These are phyloP conservation scores for Aspergillus sclerotiicarbonarius DNA, from an alignment of 495 filamentous ascomycete genomes.

Conservation along the genomic window DNA sequence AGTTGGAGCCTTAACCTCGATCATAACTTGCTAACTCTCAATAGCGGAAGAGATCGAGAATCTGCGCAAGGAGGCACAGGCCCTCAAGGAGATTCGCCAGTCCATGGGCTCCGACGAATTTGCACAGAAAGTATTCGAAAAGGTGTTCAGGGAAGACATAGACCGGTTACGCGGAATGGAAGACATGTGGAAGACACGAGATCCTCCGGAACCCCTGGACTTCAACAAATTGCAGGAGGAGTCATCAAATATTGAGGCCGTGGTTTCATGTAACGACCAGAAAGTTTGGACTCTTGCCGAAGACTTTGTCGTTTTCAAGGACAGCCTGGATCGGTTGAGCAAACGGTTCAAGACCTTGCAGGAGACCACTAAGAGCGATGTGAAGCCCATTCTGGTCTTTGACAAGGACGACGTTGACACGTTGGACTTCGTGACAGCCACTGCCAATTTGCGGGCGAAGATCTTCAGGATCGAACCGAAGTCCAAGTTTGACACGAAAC, in stretches of 20 bases:
- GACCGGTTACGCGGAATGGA: constrained; percentile 81
- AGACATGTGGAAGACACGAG: constrained; percentile 91
- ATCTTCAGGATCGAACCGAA: constrained; percentile 83
- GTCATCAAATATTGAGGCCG: constrained; percentile 47
- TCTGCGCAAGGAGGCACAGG: constrained; percentile 75
- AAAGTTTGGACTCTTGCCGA: constrained; percentile 77
- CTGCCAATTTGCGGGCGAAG: constrained; percentile 80
- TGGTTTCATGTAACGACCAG: constrained; percentile 65
- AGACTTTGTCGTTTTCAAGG: constrained; percentile 81
- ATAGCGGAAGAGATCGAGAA: constrained; percentile 81
- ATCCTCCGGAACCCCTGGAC: constrained; percentile 69
- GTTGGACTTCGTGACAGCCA: constrained; percentile 88
- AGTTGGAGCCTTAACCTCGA: constrained; percentile 17
- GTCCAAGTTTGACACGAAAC: constrained; percentile 95
- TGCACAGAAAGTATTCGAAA: constrained; percentile 77
- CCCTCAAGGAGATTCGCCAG: constrained; percentile 75
- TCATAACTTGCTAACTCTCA: constrained; percentile 20
- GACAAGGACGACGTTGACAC: constrained; percentile 98
- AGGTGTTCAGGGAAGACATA: constrained; percentile 88
- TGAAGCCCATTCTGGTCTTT: constrained; percentile 70
- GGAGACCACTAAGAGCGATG: constrained; percentile 41
- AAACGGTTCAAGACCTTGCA: constrained; percentile 64
- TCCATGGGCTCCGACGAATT: constrained; percentile 84
- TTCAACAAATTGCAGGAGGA: constrained; percentile 55
- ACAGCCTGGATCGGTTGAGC: constrained; percentile 75